Base-by-base conservation (phyloP, 140 eudicot species). In the Flaveria floridana region DNA sequence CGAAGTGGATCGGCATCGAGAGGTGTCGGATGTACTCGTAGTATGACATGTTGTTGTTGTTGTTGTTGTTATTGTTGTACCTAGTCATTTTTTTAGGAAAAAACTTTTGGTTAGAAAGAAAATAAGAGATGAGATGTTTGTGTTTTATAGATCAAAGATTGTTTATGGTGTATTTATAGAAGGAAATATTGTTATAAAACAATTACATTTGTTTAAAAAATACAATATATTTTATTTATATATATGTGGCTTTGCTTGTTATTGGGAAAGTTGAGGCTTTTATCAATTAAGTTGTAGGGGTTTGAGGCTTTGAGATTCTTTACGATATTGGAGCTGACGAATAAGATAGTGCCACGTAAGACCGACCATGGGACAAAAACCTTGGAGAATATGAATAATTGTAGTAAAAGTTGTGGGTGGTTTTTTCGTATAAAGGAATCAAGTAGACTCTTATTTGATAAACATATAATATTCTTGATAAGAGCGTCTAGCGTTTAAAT, bases 301-400 rank as follows among this genome's bases (percentile, higher is more conserved):
- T 68, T 80, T 71, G 37, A 71, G 79, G 69, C 25, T 37, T 57
- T 53, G 37, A 73, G 80, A 83, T 81, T 74, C 84, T 55, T 55
- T 25, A 58, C 21, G 28, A 19, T 37, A 63, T 69, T 39, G 68
- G 41, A 6, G 25, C 47, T 69, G 37, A 62, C 81, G 68, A 84
- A 76, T 72, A 11, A 67, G 4, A 64, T 16, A 21, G 28, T 58
- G 82, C 82, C 88, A 84, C 86, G 76, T 79, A 76, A 70, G 55
- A 82, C 86, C 88, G 88, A 79, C 91, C 85, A 87, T 51, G 76
- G 58, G 80, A 70, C 85, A 76, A 58, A 57, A 74, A 80, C 70
- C 65, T 80, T 74, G 76, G 65, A 34, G 76, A 56, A 59, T 28
- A 73, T 12, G 68, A 53, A 34, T 34, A 34, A 0, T 34, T 34